Evolutionary conservation across 768 basidiomycete species (phyloP), one percentile per base, ranked within the genome.

Genomic region (Tulasnella sp.): DNA sequence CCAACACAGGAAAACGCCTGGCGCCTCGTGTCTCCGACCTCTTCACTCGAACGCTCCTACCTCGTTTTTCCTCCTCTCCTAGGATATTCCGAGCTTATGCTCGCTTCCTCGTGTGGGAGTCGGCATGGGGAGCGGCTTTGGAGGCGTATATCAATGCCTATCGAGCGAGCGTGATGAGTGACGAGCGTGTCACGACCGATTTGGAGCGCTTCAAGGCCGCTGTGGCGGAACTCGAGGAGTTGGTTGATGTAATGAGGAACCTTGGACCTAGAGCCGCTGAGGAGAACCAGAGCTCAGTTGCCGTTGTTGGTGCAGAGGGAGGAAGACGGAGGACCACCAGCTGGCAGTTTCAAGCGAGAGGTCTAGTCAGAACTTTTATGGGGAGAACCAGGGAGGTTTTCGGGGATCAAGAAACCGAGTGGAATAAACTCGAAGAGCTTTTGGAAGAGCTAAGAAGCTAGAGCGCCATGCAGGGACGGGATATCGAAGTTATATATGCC

Each of bases 131-230:
- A 72, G 93, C 91, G 12, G 93, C 92, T 0, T 82, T 98, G 67
- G 90, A 93, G 77, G 92, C 94, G 6, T 88, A 93, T 83, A 83
- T 98, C 79, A 91, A 96, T 79, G 92, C 90, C 2, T 99, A 98
- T 82, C 89, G 96, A 17, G 87, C 87, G 72, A 86, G 91, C 29
- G 80, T 86, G 34, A 93, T 90, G 0, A 84, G 84, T 31, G 82
- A 84, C 79, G 88, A 91, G 79, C 86, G 83, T 69, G 91, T 92
- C 1, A 92, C 92, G 82, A 88, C 88, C 71, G 90, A 93, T 80
- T 83, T 85, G 15, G 87, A 80, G 71, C 86, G 84, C 80, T 98
- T 93, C 91, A 86, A 87, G 22, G 91, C 91, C 78, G 96, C 91
- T 0, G 88, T 92, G 31, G 82, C 82, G 9, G 93, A 96, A 81